Percentiles rank a stretch among this genome's conserved stretches.
These are phyloP conservation scores for Halophytophthora polymorphica DNA, from an alignment of 352 stramenopile genomes.

Conservation along the genomic window DNA sequence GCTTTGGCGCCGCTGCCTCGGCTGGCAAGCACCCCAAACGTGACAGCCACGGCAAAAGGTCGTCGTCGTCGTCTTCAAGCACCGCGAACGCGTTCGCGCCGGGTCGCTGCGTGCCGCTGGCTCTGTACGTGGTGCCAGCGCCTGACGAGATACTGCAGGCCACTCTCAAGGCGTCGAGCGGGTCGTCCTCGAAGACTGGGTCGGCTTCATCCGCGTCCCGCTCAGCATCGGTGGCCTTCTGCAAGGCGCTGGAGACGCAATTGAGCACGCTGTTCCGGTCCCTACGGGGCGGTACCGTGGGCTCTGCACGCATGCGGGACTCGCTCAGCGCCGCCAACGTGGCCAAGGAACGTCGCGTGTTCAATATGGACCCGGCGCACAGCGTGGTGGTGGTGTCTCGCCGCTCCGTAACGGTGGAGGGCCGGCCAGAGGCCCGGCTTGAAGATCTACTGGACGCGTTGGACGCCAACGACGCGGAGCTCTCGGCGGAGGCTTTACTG, in stretches of 20 bases:
- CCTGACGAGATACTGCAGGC: slow-evolving; percentile 40
- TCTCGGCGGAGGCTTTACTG: slow-evolving; percentile 14
- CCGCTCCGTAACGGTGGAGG: slow-evolving; percentile 22
- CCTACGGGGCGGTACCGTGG: slow-evolving; percentile 48
- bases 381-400: slow-evolving; percentile 60
- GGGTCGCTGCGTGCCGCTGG: slow-evolving; percentile 62
- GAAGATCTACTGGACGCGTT: slow-evolving; percentile 40
- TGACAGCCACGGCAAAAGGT: slow-evolving; percentile 19
- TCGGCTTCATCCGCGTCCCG: slow-evolving; percentile 18
- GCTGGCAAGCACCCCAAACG: slow-evolving; percentile 39
- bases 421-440: slow-evolving; percentile 34
- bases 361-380: slow-evolving; percentile 67
- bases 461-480: slow-evolving; percentile 25
- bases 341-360: slow-evolving; percentile 65
- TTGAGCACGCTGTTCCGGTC: slow-evolving; percentile 53
- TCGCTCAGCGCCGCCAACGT: slow-evolving; percentile 45
- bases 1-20: slow-evolving; percentile 10
- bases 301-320: slow-evolving; percentile 53
- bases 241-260: slow-evolving; percentile 55
- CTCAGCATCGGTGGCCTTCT: slow-evolving; percentile 50
- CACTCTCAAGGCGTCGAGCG: slow-evolving; percentile 19
- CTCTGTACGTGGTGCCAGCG: slow-evolving; percentile 59
- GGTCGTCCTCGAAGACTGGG: slow-evolving; percentile 7
- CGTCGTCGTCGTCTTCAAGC: slow-evolving; percentile 8
- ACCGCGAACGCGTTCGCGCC: slow-evolving; percentile 42